A percentile compares a stretch with the other conserved stretches of the same genome.
Conservation (phyloP, 208 protist genomes). For the Trichomonas gallinae region DNA sequence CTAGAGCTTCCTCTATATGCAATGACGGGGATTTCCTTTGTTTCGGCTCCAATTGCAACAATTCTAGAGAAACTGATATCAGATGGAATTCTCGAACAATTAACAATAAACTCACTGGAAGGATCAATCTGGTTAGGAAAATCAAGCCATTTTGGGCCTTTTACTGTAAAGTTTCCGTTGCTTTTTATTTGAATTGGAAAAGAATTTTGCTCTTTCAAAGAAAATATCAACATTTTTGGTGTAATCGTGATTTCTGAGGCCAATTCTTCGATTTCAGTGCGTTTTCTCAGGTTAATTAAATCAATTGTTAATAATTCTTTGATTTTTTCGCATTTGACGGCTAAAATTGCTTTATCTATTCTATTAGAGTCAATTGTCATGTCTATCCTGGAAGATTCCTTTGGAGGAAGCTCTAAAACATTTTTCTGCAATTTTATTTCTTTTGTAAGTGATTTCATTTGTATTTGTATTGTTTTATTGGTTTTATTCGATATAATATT, state of each 20-base stretch:
- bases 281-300: not conserved
- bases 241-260: not conserved
- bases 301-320: not conserved
- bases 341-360: not conserved
- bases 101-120: not conserved
- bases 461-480: not conserved
- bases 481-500: not conserved
- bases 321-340: not conserved
- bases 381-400: not conserved
- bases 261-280: not conserved
- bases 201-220: not conserved
- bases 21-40: not conserved
- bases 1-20: not conserved
- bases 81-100: not conserved
- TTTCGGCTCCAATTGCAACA: not conserved
- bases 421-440: not conserved
- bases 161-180: not conserved
- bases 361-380: not conserved
- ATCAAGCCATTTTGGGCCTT: not conserved
- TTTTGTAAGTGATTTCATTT: not conserved
- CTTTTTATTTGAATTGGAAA: not conserved
- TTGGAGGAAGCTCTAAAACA: not conserved
- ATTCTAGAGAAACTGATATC: not conserved
- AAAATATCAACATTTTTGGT: not conserved
- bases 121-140: not conserved